Conservation (phyloP, 2,329 filamentous ascomycete species). For the Cladophialophora carrionii region DNA sequence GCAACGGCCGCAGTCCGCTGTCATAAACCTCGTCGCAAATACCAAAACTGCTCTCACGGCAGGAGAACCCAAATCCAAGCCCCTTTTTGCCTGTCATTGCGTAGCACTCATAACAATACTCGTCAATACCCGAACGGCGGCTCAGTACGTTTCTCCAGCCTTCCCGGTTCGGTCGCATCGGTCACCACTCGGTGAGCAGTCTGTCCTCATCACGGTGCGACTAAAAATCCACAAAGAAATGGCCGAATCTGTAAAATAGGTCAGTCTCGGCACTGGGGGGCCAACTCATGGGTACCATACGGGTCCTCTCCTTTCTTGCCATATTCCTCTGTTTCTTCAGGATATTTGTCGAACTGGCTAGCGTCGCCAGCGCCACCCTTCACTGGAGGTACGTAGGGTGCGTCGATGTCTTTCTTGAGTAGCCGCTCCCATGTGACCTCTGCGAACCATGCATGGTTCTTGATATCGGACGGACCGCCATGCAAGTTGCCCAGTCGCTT, state of each 20-base stretch:
- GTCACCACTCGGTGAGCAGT: not conserved
- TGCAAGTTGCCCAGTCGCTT: constrained; percentile 94
- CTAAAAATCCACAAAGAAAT: constrained; percentile 73
- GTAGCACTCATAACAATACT: not conserved
- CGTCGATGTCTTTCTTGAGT: constrained; percentile 94
- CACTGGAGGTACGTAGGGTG: constrained; percentile 94
- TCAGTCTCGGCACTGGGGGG: constrained; percentile 23
- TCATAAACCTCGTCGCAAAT: constrained; percentile 11
- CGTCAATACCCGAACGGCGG: not conserved
- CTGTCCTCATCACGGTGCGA: not conserved
- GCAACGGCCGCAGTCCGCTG: not conserved
- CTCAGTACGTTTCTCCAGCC: not conserved
- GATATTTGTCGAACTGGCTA: constrained; percentile 97
- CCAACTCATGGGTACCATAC: constrained; percentile 62
- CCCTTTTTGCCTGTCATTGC: constrained; percentile 12
- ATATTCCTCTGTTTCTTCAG: constrained; percentile 93
- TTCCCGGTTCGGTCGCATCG: not conserved
- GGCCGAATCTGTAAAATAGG: constrained; percentile 61
- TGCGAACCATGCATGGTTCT: constrained; percentile 93
- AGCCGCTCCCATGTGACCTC: constrained; percentile 98
- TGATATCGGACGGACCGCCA: constrained; percentile 87
- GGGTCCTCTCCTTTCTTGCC: constrained; percentile 77
- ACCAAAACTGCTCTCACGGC: constrained; percentile 10
- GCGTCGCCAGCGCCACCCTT: constrained; percentile 92
- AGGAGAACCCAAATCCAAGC: constrained; percentile 6